These are phyloP conservation scores for Dothideomycetes sp. DNA, from an alignment of 2,329 filamentous ascomycete genomes.

Conservation along the genomic window DNA sequence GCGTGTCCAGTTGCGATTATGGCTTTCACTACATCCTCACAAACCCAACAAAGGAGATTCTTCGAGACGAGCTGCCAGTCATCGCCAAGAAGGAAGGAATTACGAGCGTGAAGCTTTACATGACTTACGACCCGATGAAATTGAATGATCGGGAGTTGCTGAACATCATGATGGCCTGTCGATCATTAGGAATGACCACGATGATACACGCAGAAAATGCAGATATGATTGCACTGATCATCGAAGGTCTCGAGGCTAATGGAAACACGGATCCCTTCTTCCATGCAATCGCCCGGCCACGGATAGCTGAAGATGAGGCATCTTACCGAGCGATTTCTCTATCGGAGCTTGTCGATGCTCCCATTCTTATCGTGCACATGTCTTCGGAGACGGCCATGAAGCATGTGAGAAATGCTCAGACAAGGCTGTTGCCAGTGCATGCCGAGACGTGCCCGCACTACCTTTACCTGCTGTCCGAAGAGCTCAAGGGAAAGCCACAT, in stretches of 20 bases:
- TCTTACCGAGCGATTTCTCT: constrained; percentile 41
- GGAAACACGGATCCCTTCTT: constrained; percentile 31
- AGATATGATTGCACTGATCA: constrained; percentile 35
- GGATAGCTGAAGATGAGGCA: constrained; percentile 38
- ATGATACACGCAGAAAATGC: constrained; percentile 41
- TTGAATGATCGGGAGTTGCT: constrained; percentile 40
- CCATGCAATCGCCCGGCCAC: constrained; percentile 35
- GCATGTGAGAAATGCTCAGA: constrained; percentile 24
- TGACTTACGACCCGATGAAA: constrained; percentile 42
- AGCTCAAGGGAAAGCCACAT: constrained; percentile 19
- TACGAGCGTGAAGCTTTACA: constrained; percentile 41
- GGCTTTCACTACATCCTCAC: constrained; percentile 43
- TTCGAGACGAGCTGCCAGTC: constrained; percentile 30
- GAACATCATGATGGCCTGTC: constrained; percentile 37
- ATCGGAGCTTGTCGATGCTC: constrained; percentile 38
- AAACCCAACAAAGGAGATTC: constrained; percentile 31
- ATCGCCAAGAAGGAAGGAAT: constrained; percentile 32
- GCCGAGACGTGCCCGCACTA: constrained; percentile 28
- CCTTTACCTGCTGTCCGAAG: constrained; percentile 22
- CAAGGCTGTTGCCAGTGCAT: constrained; percentile 22
- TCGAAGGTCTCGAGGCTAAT: constrained; percentile 28
- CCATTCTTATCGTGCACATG: constrained; percentile 44
- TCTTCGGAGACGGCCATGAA: constrained; percentile 26
- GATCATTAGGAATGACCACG: constrained; percentile 34
- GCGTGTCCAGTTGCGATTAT: constrained; percentile 45